Evolutionary conservation across 768 basidiomycete genomes (phyloP), one percentile per base, ranked within the genome.

Genomic region (Chalciporus chontae): DNA sequence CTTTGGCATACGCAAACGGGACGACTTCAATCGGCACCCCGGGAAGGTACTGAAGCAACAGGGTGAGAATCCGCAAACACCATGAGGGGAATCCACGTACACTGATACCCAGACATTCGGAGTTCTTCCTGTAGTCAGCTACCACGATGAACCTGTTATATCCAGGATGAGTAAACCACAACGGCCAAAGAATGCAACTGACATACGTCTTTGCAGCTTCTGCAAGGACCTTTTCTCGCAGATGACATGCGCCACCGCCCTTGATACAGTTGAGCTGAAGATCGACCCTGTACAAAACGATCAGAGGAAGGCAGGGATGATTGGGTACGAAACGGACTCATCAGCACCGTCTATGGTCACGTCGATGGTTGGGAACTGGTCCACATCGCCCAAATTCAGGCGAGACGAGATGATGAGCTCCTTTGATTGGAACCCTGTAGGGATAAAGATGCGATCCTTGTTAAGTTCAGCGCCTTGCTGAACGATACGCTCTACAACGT

Each of bases 281-380:
- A 67, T 97, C 94, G 19, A 96, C 92, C 71, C 94, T 95, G 63
- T 26, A 40, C 40, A 11, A 36, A 27, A 21, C 23, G 1, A 24
- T 24, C 39, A 42, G 51, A 14, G 18, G 50, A 17, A 49, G 26
- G 8, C 17, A 21, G 17, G 23, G 10, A 40, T 6, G 13, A 41
- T 42, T 34, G 21, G 19, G 17, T 8, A 45, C 1, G 39, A 8
- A 1, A 69, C 90, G 56, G 57, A 94, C 91, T 97, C 95, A 55
- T 98, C 95, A 3, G 95, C 95, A 39, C 95, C 95, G 64, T 99
- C 96, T 38, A 99, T 83, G 1, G 94, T 97, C n/a, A 98, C 90
- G 61, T 99, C 96, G 47, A 98, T 86, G 2, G 76, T 73, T 4
- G 88, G 85, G 69, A 87, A 94, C 65, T 93, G 85, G 62, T 93